Percentiles rank a stretch among this genome's conserved stretches.
phyloP scores from a whole-genome alignment of 192 early-diverging fungal genomes.

The Coemansia sp. region DNA sequence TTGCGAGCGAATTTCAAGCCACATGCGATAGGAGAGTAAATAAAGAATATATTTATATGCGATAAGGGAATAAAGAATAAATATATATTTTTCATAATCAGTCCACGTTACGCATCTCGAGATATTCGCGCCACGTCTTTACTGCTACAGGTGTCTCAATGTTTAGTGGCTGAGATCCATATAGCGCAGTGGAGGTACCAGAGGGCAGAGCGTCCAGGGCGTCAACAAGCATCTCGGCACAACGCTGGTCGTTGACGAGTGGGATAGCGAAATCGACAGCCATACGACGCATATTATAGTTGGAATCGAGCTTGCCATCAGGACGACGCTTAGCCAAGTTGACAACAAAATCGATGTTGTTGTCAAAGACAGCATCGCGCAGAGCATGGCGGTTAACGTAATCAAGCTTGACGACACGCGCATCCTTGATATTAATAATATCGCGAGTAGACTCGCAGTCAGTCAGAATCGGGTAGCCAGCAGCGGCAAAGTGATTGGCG shows the following conservation, averaged over 20 bases:
- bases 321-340: constrained; percentile 72
- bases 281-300: constrained; percentile 88
- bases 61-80: background rate
- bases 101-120: constrained; percentile 56
- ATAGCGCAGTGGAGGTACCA: constrained; percentile 38
- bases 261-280: constrained; percentile 98
- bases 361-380: constrained; percentile 61
- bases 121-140: constrained; percentile 71
- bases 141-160: constrained; percentile 64
- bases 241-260: constrained; percentile 93
- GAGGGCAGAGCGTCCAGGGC: constrained; percentile 63
- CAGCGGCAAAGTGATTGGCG: constrained; percentile 57
- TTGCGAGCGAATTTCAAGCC: constrained; percentile 17
- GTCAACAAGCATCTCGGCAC: constrained; percentile 92
- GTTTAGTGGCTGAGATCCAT: constrained; percentile 31
- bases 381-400: constrained; percentile 60
- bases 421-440: constrained; percentile 41
- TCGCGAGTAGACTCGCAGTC: constrained; percentile 63
- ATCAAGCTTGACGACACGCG: constrained; percentile 57
- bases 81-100: background rate
- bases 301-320: constrained; percentile 58
- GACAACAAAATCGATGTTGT: constrained; percentile 72
- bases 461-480: constrained; percentile 74
- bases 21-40: constrained; percentile 1
- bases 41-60: background rate